Conservation (phyloP, 176 grass and related monocot species). For the Poa annua region DNA sequence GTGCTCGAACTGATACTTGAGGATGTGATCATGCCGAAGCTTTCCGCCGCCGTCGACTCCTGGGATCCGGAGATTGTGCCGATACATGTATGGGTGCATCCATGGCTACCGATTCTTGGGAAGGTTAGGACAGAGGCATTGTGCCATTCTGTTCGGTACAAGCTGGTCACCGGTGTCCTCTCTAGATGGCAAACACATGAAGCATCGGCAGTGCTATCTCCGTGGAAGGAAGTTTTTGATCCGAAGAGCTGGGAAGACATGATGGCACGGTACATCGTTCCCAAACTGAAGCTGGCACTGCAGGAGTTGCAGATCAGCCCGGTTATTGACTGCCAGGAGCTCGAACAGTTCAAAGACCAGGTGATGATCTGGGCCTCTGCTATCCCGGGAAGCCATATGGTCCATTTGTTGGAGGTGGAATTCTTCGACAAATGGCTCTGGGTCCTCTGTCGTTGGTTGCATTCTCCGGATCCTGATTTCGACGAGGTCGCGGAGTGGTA, state of each 20-base stretch:
- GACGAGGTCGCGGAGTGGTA: slow-evolving; percentile 84
- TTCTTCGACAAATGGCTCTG: slow-evolving; percentile 84
- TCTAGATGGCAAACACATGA: slow-evolving; percentile 66
- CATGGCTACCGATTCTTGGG: slow-evolving; percentile 72
- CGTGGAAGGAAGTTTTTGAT: slow-evolving; percentile 85
- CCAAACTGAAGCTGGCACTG: slow-evolving; percentile 66
- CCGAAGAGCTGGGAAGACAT: slow-evolving; percentile 70
- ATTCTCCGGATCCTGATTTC: slow-evolving; percentile 67
- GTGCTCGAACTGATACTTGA: slow-evolving; percentile 71
- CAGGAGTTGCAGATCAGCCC: slow-evolving; percentile 76
- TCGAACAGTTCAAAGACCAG: slow-evolving; percentile 68
- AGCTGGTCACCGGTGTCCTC: slow-evolving; percentile 62
- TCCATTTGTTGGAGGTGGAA: slow-evolving; percentile 71
- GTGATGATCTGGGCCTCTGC: slow-evolving; percentile 76
- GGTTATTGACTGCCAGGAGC: slow-evolving; percentile 51
- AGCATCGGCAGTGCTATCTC: slow-evolving; percentile 59
- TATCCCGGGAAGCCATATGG: slow-evolving; percentile 73
- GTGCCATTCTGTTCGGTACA: slow-evolving; percentile 71
- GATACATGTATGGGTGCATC: slow-evolving; percentile 76
- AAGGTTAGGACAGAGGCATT: slow-evolving; percentile 52
- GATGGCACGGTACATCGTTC: slow-evolving; percentile 67
- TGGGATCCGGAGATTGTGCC: slow-evolving; percentile 79
- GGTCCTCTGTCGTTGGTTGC: slow-evolving; percentile 65
- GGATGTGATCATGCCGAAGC: slow-evolving; percentile 79
- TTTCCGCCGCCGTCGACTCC: slow-evolving; percentile 60